Evolutionary conservation across 1,139 yeast genomes (phyloP), one percentile per base, ranked within the genome.

Genomic region (Geotrichum europaeum): DNA sequence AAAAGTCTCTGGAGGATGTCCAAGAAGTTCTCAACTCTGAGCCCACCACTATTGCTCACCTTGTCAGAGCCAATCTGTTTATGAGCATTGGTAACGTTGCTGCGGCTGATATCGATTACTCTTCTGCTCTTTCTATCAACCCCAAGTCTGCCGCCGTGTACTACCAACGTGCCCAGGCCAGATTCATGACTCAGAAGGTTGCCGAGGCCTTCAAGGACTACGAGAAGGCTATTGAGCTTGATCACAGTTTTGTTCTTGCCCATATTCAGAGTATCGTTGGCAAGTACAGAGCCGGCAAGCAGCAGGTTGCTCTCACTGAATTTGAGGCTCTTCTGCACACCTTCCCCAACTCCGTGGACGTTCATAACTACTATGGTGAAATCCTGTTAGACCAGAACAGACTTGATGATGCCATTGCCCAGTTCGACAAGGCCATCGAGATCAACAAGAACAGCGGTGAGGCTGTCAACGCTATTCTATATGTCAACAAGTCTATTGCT

Each of bases 321-420:
- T 92, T 94, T 78, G 80, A 83, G 66, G 85, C 83, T 67, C 90
- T 96, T 55, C 84, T 84, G 71, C 79, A 81, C 74, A 82, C 81
- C 72, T 90, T 89, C 84, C 95, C 97, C 68, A 83, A 94, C 45
- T 82, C 87, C 58, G 90, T 97, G 59, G 97, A 90, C 75, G 89
- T 91, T 68, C 96, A 95, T 77, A 91, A 91, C 78, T 95, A 91
- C 76, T 90, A 86, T 72, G 99, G 98, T 72, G 99, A 94, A 78
- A 86, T 94, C 59, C 81, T 92, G 71, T 85, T 91, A 65, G 98
- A 92, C 73, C 83, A 84, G 69, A 87, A 88, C 69, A 89, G 88
- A 67, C 77, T 83, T 62, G 81, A 76, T 52, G 86, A 82, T 65
- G 97, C 99, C 63, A 76, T 84, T 63, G 84, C 84, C 73, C 95